Percentiles rank a stretch among this genome's conserved stretches.
These are phyloP conservation scores for Penicillium odoratum DNA, from an alignment of 495 filamentous ascomycete genomes.

Conservation along the genomic window DNA sequence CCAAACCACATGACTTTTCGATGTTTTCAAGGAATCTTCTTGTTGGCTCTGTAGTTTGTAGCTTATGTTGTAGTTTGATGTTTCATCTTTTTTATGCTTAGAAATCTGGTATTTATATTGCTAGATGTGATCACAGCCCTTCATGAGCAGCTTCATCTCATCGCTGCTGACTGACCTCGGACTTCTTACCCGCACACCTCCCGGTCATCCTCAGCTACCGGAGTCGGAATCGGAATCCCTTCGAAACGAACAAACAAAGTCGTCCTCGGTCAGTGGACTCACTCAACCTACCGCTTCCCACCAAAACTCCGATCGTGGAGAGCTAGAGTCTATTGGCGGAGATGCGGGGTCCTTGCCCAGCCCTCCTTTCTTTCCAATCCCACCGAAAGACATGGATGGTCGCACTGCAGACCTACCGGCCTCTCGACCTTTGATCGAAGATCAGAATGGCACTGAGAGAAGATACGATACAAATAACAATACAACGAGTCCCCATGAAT, in stretches of 20 bases:
- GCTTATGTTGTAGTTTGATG: neutral
- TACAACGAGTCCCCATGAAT: neutral
- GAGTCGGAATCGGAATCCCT: constrained; percentile 12
- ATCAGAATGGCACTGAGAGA: neutral
- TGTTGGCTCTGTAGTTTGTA: neutral
- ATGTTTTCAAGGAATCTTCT: neutral
- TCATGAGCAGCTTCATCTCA: constrained; percentile 72
- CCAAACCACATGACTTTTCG: neutral
- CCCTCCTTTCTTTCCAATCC: constrained; percentile 26
- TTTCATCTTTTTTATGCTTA: neutral
- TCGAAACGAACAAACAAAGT: constrained; percentile 20
- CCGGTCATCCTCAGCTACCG: constrained; percentile 37
- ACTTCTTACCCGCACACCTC: constrained; percentile 70
- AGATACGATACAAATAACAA: neutral
- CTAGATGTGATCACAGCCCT: constrained; percentile 26
- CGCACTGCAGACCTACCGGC: constrained; percentile 24
- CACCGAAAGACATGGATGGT: constrained; percentile 32
- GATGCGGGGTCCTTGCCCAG: constrained; percentile 28
- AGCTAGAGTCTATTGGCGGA: constrained; percentile 13
- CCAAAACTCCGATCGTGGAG: constrained; percentile 15
- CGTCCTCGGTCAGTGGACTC: constrained; percentile 7
- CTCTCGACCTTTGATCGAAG: constrained; percentile 7
- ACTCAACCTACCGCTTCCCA: constrained; percentile 13
- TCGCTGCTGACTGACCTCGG: constrained; percentile 77
- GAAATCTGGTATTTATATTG: constrained; percentile 5